Percentiles rank a stretch among this genome's conserved stretches.
Conservation (phyloP, 2,329 filamentous ascomycete species). For the Colletotrichum agaves region DNA sequence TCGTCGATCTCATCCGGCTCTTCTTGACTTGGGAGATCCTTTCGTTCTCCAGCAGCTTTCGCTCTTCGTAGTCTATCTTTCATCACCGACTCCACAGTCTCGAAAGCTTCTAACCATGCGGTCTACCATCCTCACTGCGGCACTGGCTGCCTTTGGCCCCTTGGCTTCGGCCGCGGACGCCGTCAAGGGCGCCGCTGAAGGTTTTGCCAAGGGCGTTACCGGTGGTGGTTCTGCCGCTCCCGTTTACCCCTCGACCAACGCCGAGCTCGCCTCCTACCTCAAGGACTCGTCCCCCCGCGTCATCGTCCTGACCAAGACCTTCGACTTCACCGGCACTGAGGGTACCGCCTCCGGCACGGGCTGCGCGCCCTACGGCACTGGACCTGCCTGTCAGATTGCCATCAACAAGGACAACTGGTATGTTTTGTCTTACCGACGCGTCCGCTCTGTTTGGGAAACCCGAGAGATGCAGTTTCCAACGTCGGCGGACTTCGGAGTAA, state of each 20-base stretch:
- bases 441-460: not conserved
- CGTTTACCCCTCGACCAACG: constrained; percentile 63
- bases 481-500: not conserved
- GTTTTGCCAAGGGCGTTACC: constrained; percentile 63
- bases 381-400: constrained; percentile 63
- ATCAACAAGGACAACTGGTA: constrained; percentile 68
- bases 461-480: too few species aligned
- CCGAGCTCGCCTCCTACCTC: constrained; percentile 69
- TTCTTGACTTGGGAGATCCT: constrained; percentile 6
- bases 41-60: constrained; percentile 22
- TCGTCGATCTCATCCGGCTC: constrained; percentile 4
- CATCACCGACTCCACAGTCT: constrained; percentile 7
- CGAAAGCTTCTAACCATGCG: constrained; percentile 23
- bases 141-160: constrained; percentile 33
- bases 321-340: constrained; percentile 66
- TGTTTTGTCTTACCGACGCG: not conserved
- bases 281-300: constrained; percentile 62
- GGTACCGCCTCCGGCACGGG: constrained; percentile 62
- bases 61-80: constrained; percentile 19
- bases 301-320: constrained; percentile 67
- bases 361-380: constrained; percentile 65
- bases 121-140: constrained; percentile 28
- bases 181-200: constrained; percentile 52
- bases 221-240: constrained; percentile 66
- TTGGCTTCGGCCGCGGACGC: constrained; percentile 38